phyloP scores from a whole-genome alignment of 192 early-diverging fungal genomes.

The Coemansia sp. region DNA sequence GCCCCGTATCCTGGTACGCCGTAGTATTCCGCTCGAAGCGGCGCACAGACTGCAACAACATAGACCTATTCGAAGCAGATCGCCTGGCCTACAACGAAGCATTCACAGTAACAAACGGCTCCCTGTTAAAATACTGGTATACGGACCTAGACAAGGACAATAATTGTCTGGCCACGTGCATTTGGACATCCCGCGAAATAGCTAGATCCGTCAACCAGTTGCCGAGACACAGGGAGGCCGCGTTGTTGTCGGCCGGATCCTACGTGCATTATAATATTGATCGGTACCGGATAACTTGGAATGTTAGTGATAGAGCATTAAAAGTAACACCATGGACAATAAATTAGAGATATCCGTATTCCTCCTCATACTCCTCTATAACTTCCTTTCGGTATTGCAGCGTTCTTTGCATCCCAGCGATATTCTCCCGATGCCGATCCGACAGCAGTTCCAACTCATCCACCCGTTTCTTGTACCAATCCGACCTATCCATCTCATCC shows the following conservation, averaged over 20 bases:
- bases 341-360: background rate
- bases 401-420: slow-evolving; percentile 11
- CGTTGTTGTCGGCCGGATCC: slow-evolving; percentile 29
- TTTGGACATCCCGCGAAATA: slow-evolving; percentile 38
- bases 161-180: slow-evolving; percentile 46
- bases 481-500: background rate
- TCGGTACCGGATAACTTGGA: slow-evolving; percentile 27
- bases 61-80: slow-evolving; percentile 43
- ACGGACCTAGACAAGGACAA: slow-evolving; percentile 35
- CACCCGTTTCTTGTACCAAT: background rate
- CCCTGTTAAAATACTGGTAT: slow-evolving; percentile 46
- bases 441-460: slow-evolving; percentile 8
- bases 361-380: background rate
- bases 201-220: slow-evolving; percentile 41
- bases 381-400: slow-evolving; percentile 12
- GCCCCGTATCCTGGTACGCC: slow-evolving; percentile 25
- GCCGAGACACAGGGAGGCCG: slow-evolving; percentile 29
- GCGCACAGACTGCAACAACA: slow-evolving; percentile 30
- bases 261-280: slow-evolving; percentile 46
- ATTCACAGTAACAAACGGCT: slow-evolving; percentile 24
- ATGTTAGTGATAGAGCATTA: background rate
- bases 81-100: slow-evolving; percentile 41
- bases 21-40: slow-evolving; percentile 48
- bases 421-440: slow-evolving; percentile 9
- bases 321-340: background rate